Evolutionary conservation across 495 filamentous ascomycete species (phyloP).

Genomic region (Penicillium ochrochloron): DNA sequence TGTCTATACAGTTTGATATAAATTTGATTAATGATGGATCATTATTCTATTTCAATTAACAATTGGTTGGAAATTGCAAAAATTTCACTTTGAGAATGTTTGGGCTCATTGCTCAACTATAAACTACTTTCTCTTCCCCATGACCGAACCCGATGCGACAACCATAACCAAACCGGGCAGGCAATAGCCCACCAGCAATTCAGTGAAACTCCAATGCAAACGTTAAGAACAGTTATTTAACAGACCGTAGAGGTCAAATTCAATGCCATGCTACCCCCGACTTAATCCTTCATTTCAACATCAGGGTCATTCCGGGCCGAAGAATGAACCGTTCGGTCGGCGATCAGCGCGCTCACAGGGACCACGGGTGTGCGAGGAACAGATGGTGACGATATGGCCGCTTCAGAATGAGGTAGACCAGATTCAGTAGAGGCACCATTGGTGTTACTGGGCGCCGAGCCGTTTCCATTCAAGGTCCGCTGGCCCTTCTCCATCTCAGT

Average conservation of each 20-base stretch:
- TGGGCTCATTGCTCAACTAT: conserved; percentile 17
- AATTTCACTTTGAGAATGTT: background rate
- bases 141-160: conserved; percentile 25
- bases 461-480: conserved; percentile 52
- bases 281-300: conserved; percentile 60
- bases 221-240: conserved; percentile 15
- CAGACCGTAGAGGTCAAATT: conserved; percentile 29
- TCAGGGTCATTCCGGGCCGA: conserved; percentile 47
- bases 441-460: conserved; percentile 24
- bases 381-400: conserved; percentile 30
- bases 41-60: background rate
- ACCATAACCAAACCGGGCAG: conserved; percentile 17
- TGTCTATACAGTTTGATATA: background rate
- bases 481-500: conserved; percentile 55
- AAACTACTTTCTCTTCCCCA: conserved; percentile 1
- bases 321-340: conserved; percentile 41
- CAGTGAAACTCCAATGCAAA: conserved; percentile 38
- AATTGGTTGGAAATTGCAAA: background rate
- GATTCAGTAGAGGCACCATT: conserved; percentile 39
- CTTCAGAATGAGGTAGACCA: conserved; percentile 14
- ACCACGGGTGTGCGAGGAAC: conserved; percentile 39
- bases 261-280: background rate
- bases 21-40: background rate
- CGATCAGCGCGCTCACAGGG: conserved; percentile 45
- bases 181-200: conserved; percentile 20